Conservation (phyloP, 768 basidiomycete species). For the Lactifluus rugatus region DNA sequence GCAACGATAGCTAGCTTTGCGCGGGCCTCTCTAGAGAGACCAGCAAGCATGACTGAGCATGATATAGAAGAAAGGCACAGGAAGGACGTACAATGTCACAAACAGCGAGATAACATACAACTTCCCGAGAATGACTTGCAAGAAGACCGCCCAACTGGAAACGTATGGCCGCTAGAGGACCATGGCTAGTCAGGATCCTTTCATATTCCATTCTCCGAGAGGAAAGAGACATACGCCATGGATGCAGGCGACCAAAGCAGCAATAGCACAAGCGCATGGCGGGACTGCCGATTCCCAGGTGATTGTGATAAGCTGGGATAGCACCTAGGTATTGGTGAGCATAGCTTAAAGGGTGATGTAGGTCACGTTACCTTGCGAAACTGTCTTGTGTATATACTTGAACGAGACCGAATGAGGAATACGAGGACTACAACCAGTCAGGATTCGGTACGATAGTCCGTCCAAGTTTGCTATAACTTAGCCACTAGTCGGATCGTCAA, state of each 20-base stretch:
- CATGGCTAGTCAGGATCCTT: background rate
- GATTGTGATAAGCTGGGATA: constrained; percentile 17
- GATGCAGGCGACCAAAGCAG: constrained; percentile 20
- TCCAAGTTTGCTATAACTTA: background rate
- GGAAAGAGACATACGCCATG: background rate
- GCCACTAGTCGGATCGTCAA: background rate
- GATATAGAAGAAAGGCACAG: background rate
- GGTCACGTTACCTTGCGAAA: constrained; percentile 4
- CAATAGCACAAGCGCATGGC: constrained; percentile 23
- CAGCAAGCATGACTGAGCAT: background rate
- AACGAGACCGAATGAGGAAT: constrained; percentile 7
- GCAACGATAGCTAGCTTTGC: background rate
- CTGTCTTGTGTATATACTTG: background rate
- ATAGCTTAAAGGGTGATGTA: background rate
- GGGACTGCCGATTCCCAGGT: constrained; percentile 26
- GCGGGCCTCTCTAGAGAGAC: constrained; percentile 4
- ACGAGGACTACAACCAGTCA: constrained; percentile 4
- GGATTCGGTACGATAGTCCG: background rate
- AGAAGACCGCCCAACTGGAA: constrained; percentile 23
- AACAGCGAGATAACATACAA: constrained; percentile 27
- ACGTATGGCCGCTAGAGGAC: constrained; percentile 12
- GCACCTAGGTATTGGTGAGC: background rate
- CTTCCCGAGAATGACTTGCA: constrained; percentile 25
- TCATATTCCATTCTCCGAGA: background rate
- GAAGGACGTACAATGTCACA: constrained; percentile 22